Base-by-base conservation (phyloP, 2,329 filamentous ascomycete species). In the Cephalotrichum gorgonifer region DNA sequence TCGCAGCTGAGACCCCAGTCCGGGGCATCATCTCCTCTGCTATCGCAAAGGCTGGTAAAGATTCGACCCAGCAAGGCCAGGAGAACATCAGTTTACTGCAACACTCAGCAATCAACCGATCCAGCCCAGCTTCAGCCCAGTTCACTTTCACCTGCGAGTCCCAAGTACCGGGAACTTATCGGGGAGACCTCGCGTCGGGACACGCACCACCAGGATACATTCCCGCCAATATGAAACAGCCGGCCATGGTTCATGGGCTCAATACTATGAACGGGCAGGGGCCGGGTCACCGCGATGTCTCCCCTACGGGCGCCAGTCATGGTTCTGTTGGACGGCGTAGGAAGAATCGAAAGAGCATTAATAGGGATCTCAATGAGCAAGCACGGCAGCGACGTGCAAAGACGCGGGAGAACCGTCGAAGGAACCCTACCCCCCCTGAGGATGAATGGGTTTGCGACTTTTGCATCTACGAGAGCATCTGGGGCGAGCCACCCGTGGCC, bases 71-170 rank as follows among this genome's bases (percentile, higher is more conserved):
- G 14, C 75, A 73, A 56, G 85, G 83, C 14, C 83, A 88, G 61
- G 86, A 91, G 60, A 93, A 88, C 64, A 74, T 84, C 54, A 91
- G 85, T 63, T 74, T 90, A 52, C 68, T 94, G 44, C 83, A 88
- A 61, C 81, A 85, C 63, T 60, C 61, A 8, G 70, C 76, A 17
- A 66, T 73, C 6, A 72, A 73, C 51, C 83, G 79, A 58, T 62
- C 77, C 4, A 81, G 76, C 31, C 81, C 86, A 4, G 79, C 84
- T 6, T 88, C 89, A 50, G 85, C 86, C 0, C 88, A 96, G 58
- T 98, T 98, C 63, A 98, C 93, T 9, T 98, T 98, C 62, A 95
- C 88, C 12, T 96, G 89, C 65, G 87, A 94, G 59, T 91, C 90
- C 1, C 88, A 93, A 61, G 88, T 89, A 33, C 83, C 87, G 1